phyloP scores from a whole-genome alignment of 495 filamentous ascomycete genomes.

The Pyrenula massariospora region DNA sequence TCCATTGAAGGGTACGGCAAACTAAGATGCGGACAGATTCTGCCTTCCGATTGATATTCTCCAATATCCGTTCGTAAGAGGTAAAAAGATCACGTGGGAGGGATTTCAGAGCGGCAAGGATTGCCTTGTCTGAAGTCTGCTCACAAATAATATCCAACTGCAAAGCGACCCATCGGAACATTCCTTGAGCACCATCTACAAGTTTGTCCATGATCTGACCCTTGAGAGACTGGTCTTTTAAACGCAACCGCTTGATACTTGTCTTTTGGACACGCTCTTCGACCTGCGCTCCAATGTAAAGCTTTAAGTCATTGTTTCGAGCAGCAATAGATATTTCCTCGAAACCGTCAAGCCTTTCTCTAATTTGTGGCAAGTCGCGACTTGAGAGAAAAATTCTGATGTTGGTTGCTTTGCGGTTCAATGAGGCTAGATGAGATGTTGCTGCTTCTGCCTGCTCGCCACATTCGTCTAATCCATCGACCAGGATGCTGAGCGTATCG shows the following conservation, averaged over 20 bases:
- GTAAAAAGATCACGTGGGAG: constrained; percentile 22
- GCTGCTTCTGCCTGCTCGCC: neutral
- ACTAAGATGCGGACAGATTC: constrained; percentile 7
- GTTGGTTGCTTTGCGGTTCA: no score
- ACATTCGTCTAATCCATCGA: neutral
- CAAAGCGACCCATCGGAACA: constrained; percentile 23
- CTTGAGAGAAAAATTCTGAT: neutral
- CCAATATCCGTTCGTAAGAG: constrained; percentile 23
- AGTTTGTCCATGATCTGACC: constrained; percentile 18
- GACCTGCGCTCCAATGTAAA: constrained; percentile 25
- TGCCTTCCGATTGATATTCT: constrained; percentile 6
- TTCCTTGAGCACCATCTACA: constrained; percentile 15
- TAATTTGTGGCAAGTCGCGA: no score
- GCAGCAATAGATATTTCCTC: constrained; percentile 17
- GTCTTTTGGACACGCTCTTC: constrained; percentile 10
- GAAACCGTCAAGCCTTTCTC: constrained; percentile 12
- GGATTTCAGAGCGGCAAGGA: constrained; percentile 9
- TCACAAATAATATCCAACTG: constrained; percentile 21
- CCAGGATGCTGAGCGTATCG: neutral
- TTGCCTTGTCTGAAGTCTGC: constrained; percentile 5
- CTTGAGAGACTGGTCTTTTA: constrained; percentile 13
- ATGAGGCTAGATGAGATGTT: constrained; percentile 5
- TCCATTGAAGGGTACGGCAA: constrained; percentile 17
- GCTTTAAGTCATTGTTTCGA: constrained; percentile 15
- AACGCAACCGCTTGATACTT: constrained; percentile 9